phyloP scores from a whole-genome alignment of 257 asterid genomes.

The Salvia rosmarinus region DNA sequence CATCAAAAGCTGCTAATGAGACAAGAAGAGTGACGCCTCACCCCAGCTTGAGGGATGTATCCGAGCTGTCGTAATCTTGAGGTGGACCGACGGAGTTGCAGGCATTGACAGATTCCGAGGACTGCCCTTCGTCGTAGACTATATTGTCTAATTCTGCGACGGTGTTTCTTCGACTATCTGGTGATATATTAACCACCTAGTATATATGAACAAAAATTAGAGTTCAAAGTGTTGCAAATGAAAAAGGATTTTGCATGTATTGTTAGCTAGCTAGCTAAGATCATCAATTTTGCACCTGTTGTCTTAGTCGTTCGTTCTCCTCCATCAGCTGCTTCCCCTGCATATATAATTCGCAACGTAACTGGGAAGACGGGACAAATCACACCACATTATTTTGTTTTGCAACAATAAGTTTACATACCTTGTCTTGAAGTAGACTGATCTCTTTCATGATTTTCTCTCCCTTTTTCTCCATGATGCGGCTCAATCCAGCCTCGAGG shows the following conservation, averaged over 20 bases:
- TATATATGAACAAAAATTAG: not conserved
- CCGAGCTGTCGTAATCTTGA: slow-evolving; percentile 70
- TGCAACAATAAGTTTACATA: slow-evolving; percentile 12
- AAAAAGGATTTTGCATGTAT: not conserved
- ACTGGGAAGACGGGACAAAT: no score
- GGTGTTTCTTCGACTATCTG: slow-evolving; percentile 38
- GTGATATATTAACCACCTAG: slow-evolving; percentile 56
- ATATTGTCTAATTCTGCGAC: slow-evolving; percentile 48
- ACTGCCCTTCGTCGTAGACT: slow-evolving; percentile 66
- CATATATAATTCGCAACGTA: not conserved
- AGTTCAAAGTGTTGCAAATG: not conserved
- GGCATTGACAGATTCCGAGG: slow-evolving; percentile 70
- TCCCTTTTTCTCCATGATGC: slow-evolving; percentile 76
- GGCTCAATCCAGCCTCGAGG: slow-evolving; percentile 72
- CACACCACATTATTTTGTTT: no score
- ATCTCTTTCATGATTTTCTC: slow-evolving; percentile 75
- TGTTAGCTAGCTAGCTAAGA: not conserved
- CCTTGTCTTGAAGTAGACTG: slow-evolving; percentile 78
- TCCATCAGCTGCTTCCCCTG: slow-evolving; percentile 77
- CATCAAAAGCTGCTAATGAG: no score
- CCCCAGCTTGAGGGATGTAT: slow-evolving; percentile 78
- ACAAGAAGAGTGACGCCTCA: slow-evolving; percentile 36
- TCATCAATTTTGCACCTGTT: slow-evolving; percentile 46
- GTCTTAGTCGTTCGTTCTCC: slow-evolving; percentile 63
- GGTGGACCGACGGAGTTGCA: slow-evolving; percentile 59